Base-by-base conservation (phyloP, 176 grass and related monocot species). In the Urochloa ruziziensis region DNA sequence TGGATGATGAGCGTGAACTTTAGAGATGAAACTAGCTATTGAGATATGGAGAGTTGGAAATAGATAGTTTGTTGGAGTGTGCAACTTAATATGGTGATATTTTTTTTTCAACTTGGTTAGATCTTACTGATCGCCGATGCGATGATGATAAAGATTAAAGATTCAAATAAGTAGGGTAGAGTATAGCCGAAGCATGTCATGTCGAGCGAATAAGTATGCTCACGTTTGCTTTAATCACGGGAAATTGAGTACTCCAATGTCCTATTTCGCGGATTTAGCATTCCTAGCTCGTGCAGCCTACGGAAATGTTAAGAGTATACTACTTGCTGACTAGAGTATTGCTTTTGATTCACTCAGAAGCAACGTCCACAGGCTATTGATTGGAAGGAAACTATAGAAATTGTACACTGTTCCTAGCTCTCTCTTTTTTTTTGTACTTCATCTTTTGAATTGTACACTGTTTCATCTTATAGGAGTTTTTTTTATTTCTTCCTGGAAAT, bases 341-440 rank as follows among this genome's bases (percentile, higher is more conserved):
- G 59, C 68, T 74, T 84, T 60, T 10, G 87, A 61, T 74, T 75
- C 68, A 74, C 67, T 75, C 69, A 4, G 14, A 85, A 80, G 82
- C 80, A 68, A 84, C 81, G 30, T 84, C 23, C 19, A 11, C 7
- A 2, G 4, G 54, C 4, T 34, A 37, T 29, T 12, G 10, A 58
- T 57, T 18, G 5, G 67, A 43, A 44, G 25, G 30, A 15, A 64
- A 19, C 24, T 77, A 37, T 10, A 59, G 21, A 25, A 60, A 15
- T n/a, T n/a, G n/a, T n/a, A n/a, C 42, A 0, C 5, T 43, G 6
- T 48, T 1, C 0, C 18, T 71, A 0, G 0, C 15, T 49, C 10
- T 14, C 0, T 5, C 3, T 0, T 34, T 71, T 1, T 0, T 18
- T 49, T 18, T 14, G 0, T 5, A n/a, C n/a, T n/a, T n/a, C n/a